A percentile compares a stretch with the other conserved stretches of the same genome.
Evolutionary conservation across 2,329 filamentous ascomycete genomes (phyloP).

Genomic region (Cylindrodendrum hubeiense): DNA sequence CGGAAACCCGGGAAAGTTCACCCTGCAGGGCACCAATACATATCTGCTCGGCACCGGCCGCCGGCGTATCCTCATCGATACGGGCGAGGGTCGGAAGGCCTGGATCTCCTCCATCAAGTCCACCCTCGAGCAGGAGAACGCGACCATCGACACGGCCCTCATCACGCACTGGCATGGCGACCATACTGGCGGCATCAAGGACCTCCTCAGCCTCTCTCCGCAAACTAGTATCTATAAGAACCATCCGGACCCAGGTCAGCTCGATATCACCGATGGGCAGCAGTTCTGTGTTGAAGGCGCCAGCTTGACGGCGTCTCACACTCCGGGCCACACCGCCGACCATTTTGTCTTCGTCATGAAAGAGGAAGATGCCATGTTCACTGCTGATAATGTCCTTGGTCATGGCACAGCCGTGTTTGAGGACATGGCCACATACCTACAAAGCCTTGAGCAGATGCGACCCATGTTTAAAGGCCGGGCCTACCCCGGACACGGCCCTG

Average conservation of each 20-base stretch:
- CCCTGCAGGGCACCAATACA: slow-evolving; percentile 88
- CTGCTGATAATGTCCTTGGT: slow-evolving; percentile 88
- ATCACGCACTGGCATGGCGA: slow-evolving; percentile 95
- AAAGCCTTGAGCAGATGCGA: slow-evolving; percentile 77
- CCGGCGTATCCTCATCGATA: slow-evolving; percentile 86
- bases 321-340: slow-evolving; percentile 80
- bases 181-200: slow-evolving; percentile 81
- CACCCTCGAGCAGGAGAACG: slow-evolving; percentile 76
- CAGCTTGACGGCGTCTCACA: slow-evolving; percentile 73
- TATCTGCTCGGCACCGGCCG: slow-evolving; percentile 87
- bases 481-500: slow-evolving; percentile 89
- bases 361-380: slow-evolving; percentile 88
- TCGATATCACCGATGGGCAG: slow-evolving; percentile 62
- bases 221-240: slow-evolving; percentile 75
- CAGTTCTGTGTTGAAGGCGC: slow-evolving; percentile 69
- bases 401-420: slow-evolving; percentile 91
- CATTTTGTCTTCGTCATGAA: slow-evolving; percentile 84
- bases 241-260: slow-evolving; percentile 65
- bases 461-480: slow-evolving; percentile 74
- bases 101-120: slow-evolving; percentile 78
- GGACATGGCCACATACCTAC: slow-evolving; percentile 76
- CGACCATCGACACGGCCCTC: slow-evolving; percentile 76
- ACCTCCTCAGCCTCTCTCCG: slow-evolving; percentile 76
- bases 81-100: slow-evolving; percentile 81
- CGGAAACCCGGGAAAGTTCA: slow-evolving; percentile 89